These are phyloP conservation scores for Draba incana DNA, from an alignment of 345 rosid species.

Conservation along the genomic window DNA sequence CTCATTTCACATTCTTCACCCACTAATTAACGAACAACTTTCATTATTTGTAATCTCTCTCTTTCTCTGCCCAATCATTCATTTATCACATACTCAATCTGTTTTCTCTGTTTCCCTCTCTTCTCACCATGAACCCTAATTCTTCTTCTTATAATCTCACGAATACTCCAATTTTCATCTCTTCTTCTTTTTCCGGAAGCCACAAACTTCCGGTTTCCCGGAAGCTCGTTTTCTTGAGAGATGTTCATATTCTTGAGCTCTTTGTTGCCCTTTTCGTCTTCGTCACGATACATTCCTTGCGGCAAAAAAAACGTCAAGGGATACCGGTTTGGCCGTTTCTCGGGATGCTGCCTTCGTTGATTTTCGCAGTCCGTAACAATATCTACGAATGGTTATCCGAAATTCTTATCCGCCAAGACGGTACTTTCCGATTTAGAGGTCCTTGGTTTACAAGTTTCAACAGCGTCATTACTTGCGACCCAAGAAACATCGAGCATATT, in stretches of 20 bases:
- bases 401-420: conserved; percentile 52
- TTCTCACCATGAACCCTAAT: conserved; percentile 15
- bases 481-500: conserved; percentile 75
- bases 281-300: conserved; percentile 46
- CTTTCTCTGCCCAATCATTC: conserved; percentile 23
- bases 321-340: conserved; percentile 76
- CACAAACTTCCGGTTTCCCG: not conserved
- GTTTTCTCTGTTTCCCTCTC: not conserved
- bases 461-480: conserved; percentile 73
- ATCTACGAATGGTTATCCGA: conserved; percentile 70
- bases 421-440: conserved; percentile 73
- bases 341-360: conserved; percentile 81
- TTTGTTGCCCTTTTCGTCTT: conserved; percentile 58
- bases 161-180: not conserved
- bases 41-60: conserved; percentile 38
- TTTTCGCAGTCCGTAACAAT: conserved; percentile 47
- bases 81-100: conserved; percentile 1
- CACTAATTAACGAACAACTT: conserved; percentile 37
- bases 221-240: conserved; percentile 39
- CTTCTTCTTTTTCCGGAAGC: not conserved
- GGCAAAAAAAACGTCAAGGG: conserved; percentile 60
- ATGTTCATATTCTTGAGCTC: conserved; percentile 62
- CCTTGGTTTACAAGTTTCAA: conserved; percentile 72
- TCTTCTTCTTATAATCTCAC: conserved; percentile 19
- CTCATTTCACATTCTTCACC: conserved; percentile 41